Conservation (phyloP, 305 asterid species). For the Fraxinus baroniana region DNA sequence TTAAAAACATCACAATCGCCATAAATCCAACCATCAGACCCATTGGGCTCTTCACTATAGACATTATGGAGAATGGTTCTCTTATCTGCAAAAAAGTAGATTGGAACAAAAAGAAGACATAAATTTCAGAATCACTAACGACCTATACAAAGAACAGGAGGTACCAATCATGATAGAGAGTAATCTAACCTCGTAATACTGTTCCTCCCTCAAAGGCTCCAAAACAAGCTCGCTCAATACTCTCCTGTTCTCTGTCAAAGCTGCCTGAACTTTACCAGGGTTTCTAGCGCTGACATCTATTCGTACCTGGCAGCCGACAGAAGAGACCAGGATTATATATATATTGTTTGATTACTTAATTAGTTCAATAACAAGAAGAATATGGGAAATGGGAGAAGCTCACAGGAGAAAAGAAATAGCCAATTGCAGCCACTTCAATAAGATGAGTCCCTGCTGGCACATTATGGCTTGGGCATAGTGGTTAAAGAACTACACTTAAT, state of each 20-base stretch:
- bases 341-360: neutral
- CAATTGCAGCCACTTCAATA: constrained; percentile 82
- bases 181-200: constrained; percentile 69
- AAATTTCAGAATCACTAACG: neutral
- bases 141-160: neutral
- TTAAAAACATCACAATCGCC: constrained; percentile 84
- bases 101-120: constrained; percentile 11
- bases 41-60: constrained; percentile 89
- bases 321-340: neutral
- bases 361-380: constrained; percentile 14
- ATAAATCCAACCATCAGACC: constrained; percentile 95
- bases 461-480: constrained; percentile 56
- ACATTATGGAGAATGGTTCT: constrained; percentile 78
- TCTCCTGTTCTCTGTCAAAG: constrained; percentile 89
- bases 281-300: constrained; percentile 96
- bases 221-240: constrained; percentile 74
- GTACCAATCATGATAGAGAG: neutral
- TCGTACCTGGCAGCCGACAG: constrained; percentile 55
- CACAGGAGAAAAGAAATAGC: constrained; percentile 93
- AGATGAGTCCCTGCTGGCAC: constrained; percentile 98
- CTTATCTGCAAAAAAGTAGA: constrained; percentile 55
- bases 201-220: constrained; percentile 92
- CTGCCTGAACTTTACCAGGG: constrained; percentile 96
- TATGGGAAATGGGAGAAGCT: constrained; percentile 29
- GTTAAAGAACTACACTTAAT: constrained; percentile 48